Base-by-base conservation (phyloP, 257 asterid genomes). In the Haberlea rhodopensis region DNA sequence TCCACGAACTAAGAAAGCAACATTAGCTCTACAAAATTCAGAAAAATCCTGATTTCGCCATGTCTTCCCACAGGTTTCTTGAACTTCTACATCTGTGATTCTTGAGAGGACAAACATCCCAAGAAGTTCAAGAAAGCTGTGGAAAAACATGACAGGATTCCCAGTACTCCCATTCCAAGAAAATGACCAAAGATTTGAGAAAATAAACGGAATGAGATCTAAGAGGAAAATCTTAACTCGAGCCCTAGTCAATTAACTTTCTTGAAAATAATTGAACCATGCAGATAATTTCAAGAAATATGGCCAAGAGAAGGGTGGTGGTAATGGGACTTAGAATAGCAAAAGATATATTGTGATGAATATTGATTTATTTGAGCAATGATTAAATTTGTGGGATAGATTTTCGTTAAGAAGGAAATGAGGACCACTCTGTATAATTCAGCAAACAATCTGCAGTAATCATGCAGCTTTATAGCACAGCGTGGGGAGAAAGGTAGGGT, bases 111-210 rank as follows among this genome's bases (percentile, higher is more conserved):
- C 0, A 2, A 13, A n/a, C 16, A 23, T 11, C 37, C 21, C 32
- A 53, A 68, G 81, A 72, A 77, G 81, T 80, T 80, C 83, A 85
- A 83, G 94, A 85, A 79, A 85, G 81, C 85, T 81, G 84, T 84
- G 87, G 89, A 83, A 76, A 78, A 83, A 77, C 77, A 69, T 69
- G 67, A 53, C 68, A 61, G 61, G 62, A 62, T 69, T 63, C 69
- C 57, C 60, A 60, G 4, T n/a, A n/a, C n/a, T 45, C 22, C 6
- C 4, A 3, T 24, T 55, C 53, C 45, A 21, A 53, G 69, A 58
- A 65, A 23, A 73, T 71, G 77, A 6, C 62, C n/a, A 20, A 0
- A 34, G 8, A 53, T 15, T 23, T n/a, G 46, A 34, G 53, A 58
- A 26, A 45, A 69, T n/a, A n/a, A 68, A n/a, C n/a, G 40, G 64